Evolutionary conservation across 306 rosid genomes (phyloP).

Genomic region (Castanopsis chinensis): DNA sequence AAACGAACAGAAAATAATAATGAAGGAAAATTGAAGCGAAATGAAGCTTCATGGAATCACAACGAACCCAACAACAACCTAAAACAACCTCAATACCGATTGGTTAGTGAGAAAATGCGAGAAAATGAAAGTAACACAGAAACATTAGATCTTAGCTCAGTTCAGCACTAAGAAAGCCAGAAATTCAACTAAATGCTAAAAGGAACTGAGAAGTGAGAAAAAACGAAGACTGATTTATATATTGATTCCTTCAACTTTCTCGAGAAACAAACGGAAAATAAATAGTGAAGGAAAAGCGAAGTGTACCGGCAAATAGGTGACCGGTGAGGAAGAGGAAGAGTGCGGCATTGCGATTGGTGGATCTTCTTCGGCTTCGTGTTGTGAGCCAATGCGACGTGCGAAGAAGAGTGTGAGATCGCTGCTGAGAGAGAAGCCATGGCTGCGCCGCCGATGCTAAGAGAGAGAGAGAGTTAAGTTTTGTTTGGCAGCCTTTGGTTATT

Average conservation of each 20-base stretch:
- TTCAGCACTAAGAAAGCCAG: no score
- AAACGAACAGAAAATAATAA: neutral
- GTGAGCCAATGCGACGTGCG: neutral
- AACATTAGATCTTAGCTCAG: neutral
- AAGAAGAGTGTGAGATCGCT: slow-evolving; percentile 29
- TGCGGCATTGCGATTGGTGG: slow-evolving; percentile 37
- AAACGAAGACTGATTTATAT: neutral
- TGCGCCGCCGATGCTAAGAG: neutral
- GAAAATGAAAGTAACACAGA: neutral
- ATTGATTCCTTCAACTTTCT: neutral
- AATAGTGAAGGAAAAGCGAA: neutral
- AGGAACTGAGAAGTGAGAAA: no score
- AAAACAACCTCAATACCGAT: neutral
- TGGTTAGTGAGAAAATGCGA: neutral
- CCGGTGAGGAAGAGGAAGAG: slow-evolving; percentile 15
- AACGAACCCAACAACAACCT: no score
- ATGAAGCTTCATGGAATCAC: no score
- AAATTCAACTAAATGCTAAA: no score
- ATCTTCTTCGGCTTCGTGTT: slow-evolving; percentile 3
- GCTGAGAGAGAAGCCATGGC: slow-evolving; percentile 45
- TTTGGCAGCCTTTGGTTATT: neutral
- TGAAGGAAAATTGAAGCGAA: neutral
- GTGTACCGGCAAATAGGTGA: slow-evolving; percentile 34
- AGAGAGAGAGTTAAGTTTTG: neutral
- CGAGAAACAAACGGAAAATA: neutral